Base-by-base conservation (phyloP, 257 asterid genomes). In the Fraxinus pennsylvanica region DNA sequence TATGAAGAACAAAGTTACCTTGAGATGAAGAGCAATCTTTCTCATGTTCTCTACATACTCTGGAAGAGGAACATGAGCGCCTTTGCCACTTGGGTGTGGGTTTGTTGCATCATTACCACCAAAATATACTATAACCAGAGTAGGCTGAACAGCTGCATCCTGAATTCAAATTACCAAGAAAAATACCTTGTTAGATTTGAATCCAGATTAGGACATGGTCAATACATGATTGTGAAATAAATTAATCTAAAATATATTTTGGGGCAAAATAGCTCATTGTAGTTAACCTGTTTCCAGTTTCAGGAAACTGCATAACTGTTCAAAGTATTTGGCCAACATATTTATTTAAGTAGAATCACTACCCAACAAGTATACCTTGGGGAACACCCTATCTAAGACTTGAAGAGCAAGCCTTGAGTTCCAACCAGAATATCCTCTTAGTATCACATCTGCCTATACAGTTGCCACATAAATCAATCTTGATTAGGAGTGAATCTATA, bases 391-490 rank as follows among this genome's bases (percentile, higher is more conserved):
- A 52, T 83, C 63, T 57, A 92, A 73, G 78, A 92, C 90, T 76
- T 91, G 78, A 71, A 90, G 87, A 70, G 89, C 96, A 22, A 81
- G 84, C 74, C 94, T 82, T 19, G 96, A 86, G 75, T 90, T 92
- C 96, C 97, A 92, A 33, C 91, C 96, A 70, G 68, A 33, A 78
- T 91, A 92, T 72, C 97, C 96, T 65, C 97, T 84, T 83, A 91
- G 9, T 72, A 86, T 19, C 73, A 93, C 74, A 77, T 93, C 97
- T 71, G 97, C 94, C 97, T 92, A 74, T n/a, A 6, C 52, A 76
- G 15, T 59, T 21, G 9, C 7, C 38, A 67, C 5, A 36, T 4
- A 50, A 36, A 0, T 36, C 47, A 69, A 74, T 80, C 25, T 73
- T 63, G 27, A 74, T 66, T 38, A 5, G 4, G 21, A n/a, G 21